phyloP scores from a whole-genome alignment of 2,329 filamentous ascomycete species.

The Arthrobotrys iridis region DNA sequence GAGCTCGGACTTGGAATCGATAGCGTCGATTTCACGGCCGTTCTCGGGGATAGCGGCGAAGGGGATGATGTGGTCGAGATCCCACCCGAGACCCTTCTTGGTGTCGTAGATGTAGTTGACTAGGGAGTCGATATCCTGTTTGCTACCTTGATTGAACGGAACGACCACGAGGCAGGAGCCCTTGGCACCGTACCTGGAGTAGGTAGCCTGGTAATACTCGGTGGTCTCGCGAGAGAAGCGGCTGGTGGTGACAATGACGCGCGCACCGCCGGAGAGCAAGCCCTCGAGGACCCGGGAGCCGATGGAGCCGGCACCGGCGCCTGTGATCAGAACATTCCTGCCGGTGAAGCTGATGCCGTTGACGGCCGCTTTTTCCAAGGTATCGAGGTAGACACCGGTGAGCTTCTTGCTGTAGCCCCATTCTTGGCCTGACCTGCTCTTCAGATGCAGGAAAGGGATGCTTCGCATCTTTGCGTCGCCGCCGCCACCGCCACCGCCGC shows the following conservation, averaged over 20 bases:
- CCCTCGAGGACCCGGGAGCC: slow-evolving; percentile 96
- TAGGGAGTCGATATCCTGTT: slow-evolving; percentile 94
- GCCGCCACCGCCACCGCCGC: no score
- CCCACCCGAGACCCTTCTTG: slow-evolving; percentile 97
- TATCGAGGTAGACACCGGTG: slow-evolving; percentile 90
- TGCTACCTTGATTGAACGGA: slow-evolving; percentile 98
- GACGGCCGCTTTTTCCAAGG: slow-evolving; percentile 86
- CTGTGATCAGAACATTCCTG: slow-evolving; percentile 98
- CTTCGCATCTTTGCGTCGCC: slow-evolving; percentile 94
- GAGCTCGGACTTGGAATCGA: slow-evolving; percentile 97
- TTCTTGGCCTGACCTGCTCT: slow-evolving; percentile 89
- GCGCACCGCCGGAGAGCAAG: slow-evolving; percentile 93
- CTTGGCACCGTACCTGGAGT: slow-evolving; percentile 89
- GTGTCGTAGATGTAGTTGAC: slow-evolving; percentile 95
- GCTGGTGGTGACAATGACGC: slow-evolving; percentile 95
- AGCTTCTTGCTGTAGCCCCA: slow-evolving; percentile 99
- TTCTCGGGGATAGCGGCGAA: slow-evolving; percentile 98
- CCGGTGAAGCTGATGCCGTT: slow-evolving; percentile 88
- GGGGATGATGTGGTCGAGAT: slow-evolving; percentile 93
- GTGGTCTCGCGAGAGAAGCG: slow-evolving; percentile 97
- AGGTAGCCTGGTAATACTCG: slow-evolving; percentile 99
- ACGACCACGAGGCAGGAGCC: slow-evolving; percentile 97
- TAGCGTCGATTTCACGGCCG: slow-evolving; percentile 93
- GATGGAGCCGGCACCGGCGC: slow-evolving; percentile 96
- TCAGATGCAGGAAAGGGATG: slow-evolving; percentile 95